A percentile compares a stretch with the other conserved stretches of the same genome.
Evolutionary conservation across 2,329 filamentous ascomycete species (phyloP).

Genomic region (Diaporthe vexans): DNA sequence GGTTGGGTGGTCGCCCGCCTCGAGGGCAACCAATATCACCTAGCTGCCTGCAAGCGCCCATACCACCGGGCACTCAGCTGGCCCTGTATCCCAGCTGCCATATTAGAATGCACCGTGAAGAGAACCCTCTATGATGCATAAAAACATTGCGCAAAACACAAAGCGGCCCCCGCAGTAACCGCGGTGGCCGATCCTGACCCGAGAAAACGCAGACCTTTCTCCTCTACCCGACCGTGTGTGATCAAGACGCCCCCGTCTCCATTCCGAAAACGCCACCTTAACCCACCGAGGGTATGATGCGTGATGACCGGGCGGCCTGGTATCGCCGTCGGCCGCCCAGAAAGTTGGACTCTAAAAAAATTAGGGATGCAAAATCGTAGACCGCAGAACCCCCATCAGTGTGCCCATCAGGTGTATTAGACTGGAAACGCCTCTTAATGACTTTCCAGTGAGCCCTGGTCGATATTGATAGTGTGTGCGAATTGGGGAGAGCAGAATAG

Average conservation of each 20-base stretch:
- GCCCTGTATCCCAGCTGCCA: neutral
- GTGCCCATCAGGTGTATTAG: neutral
- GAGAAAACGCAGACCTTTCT: neutral
- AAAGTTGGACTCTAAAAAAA: constrained; percentile 5
- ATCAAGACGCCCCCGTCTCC: neutral
- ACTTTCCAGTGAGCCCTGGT: neutral
- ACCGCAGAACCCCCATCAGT: neutral
- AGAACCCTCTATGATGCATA: constrained; percentile 20
- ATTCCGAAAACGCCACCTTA: neutral
- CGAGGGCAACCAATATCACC: neutral
- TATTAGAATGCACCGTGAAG: neutral
- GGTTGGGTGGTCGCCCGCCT: too few species aligned
- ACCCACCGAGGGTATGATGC: constrained; percentile 2
- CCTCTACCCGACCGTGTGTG: constrained; percentile 18
- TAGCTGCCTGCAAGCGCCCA: neutral
- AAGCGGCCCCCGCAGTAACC: neutral
- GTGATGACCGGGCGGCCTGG: neutral
- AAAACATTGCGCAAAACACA: neutral
- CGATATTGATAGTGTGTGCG: neutral
- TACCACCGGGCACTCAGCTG: too few species aligned
- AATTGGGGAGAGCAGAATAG: neutral
- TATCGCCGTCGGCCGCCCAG: neutral
- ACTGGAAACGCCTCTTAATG: neutral
- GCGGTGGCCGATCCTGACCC: neutral
- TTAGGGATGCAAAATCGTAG: neutral